Evolutionary conservation across 192 early-diverging fungal species (phyloP).

Genomic region (Coemansia sp.): DNA sequence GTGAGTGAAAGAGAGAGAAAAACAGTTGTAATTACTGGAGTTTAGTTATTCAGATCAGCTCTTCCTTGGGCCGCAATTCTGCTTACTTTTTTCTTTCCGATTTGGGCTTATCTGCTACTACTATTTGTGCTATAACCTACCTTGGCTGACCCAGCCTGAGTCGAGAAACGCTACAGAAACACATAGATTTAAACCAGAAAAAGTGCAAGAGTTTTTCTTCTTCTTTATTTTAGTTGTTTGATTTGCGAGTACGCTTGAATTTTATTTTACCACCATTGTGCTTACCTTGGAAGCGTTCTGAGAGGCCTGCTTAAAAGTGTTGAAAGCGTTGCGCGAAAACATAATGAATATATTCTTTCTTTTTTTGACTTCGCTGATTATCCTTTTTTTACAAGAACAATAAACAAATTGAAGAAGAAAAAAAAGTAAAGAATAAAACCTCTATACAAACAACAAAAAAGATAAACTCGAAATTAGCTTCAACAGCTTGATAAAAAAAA

Average conservation of each 20-base stretch:
- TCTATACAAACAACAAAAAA: slow-evolving; percentile 1
- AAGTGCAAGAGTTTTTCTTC: background rate
- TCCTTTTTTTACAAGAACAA: background rate
- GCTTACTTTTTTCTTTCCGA: background rate
- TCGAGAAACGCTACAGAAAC: slow-evolving; percentile 37
- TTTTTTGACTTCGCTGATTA: background rate
- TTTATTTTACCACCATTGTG: background rate
- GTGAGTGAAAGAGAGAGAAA: background rate
- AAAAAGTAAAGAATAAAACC: slow-evolving; percentile 2
- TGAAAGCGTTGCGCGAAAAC: slow-evolving; percentile 48
- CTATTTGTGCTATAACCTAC: slow-evolving; percentile 9
- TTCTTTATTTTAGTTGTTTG: background rate
- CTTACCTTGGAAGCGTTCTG: slow-evolving; percentile 42
- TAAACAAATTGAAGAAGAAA: background rate
- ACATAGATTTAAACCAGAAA: background rate
- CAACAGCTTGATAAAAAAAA: slow-evolving; percentile 7
- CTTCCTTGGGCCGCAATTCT: background rate
- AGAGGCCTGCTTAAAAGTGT: slow-evolving; percentile 35
- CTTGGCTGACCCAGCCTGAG: slow-evolving; percentile 26
- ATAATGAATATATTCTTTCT: slow-evolving; percentile 13
- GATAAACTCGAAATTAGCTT: background rate
- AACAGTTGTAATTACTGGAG: too few relatives aligned
- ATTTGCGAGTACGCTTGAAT: too few relatives aligned
- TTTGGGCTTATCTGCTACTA: too few relatives aligned
- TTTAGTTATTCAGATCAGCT: too few relatives aligned